Percentiles rank a stretch among this genome's conserved stretches.
phyloP scores from a whole-genome alignment of 2,329 filamentous ascomycete genomes.

The Pseudohalonectria lignicola region DNA sequence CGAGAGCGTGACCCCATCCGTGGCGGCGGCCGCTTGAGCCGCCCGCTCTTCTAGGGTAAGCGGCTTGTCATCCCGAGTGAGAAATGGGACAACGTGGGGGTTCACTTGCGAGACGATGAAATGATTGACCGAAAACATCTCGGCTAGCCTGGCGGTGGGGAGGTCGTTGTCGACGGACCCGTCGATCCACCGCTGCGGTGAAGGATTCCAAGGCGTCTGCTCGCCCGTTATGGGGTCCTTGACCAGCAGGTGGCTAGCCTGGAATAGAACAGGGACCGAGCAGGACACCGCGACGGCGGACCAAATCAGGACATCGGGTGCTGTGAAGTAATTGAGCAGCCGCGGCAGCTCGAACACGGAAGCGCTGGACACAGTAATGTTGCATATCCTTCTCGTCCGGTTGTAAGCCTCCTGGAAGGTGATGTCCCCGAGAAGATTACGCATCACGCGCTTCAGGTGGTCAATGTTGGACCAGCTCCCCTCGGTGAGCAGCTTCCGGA shows the following conservation, averaged over 20 bases:
- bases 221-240: constrained; percentile 76
- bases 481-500: constrained; percentile 66
- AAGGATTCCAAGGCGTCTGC: constrained; percentile 74
- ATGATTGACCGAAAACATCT: constrained; percentile 98
- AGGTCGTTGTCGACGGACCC: constrained; percentile 92
- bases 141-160: constrained; percentile 77
- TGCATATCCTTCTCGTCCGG: constrained; percentile 81
- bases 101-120: constrained; percentile 98
- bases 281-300: constrained; percentile 94
- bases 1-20: neutral
- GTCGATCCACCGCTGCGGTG: constrained; percentile 80
- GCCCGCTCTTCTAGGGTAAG: constrained; percentile 20
- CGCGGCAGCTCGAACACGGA: constrained; percentile 79
- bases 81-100: constrained; percentile 81
- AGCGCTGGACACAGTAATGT: constrained; percentile 85
- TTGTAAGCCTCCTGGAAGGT: constrained; percentile 96
- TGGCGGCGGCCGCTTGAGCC: neutral
- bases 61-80: constrained; percentile 60
- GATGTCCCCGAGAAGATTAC: constrained; percentile 68
- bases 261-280: constrained; percentile 81
- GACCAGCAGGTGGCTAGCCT: constrained; percentile 64
- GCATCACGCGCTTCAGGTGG: constrained; percentile 74
- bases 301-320: constrained; percentile 92
- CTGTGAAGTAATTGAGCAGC: constrained; percentile 84
- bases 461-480: constrained; percentile 78